phyloP scores from a whole-genome alignment of 2,329 filamentous ascomycete genomes.

The Fusarium miscanthi region DNA sequence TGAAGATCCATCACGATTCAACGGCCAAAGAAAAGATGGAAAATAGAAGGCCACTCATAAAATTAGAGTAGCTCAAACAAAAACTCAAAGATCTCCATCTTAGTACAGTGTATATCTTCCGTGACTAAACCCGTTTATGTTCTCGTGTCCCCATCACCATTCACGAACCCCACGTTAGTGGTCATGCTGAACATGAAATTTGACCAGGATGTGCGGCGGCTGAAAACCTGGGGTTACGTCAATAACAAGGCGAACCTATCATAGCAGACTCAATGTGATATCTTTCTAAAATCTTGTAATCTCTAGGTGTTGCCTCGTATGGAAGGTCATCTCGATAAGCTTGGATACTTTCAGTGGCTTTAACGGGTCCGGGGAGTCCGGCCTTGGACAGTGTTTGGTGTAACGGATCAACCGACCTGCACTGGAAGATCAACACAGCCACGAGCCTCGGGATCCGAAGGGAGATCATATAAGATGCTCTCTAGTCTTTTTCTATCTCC shows the following conservation, averaged over 20 bases:
- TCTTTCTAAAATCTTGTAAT: background rate
- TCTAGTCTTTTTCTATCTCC: no score
- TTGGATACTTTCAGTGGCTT: background rate
- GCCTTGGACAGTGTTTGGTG: background rate
- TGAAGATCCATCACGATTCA: background rate
- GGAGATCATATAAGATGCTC: background rate
- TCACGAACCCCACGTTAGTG: background rate
- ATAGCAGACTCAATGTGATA: background rate
- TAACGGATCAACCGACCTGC: background rate
- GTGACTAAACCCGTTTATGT: background rate
- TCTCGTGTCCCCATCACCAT: background rate
- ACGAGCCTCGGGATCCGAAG: background rate
- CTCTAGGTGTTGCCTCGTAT: background rate
- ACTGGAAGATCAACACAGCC: background rate
- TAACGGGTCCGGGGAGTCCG: constrained; percentile 7
- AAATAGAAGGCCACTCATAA: background rate
- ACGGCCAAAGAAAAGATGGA: background rate
- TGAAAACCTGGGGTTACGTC: background rate
- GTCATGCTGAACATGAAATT: background rate
- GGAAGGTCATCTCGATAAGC: background rate
- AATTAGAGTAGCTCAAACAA: fast-evolving
- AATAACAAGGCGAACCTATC: background rate
- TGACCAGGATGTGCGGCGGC: background rate
- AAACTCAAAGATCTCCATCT: no score
- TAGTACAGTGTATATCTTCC: no score